Evolutionary conservation across 2,329 filamentous ascomycete species (phyloP).

Genomic region (Nemania diffusa): DNA sequence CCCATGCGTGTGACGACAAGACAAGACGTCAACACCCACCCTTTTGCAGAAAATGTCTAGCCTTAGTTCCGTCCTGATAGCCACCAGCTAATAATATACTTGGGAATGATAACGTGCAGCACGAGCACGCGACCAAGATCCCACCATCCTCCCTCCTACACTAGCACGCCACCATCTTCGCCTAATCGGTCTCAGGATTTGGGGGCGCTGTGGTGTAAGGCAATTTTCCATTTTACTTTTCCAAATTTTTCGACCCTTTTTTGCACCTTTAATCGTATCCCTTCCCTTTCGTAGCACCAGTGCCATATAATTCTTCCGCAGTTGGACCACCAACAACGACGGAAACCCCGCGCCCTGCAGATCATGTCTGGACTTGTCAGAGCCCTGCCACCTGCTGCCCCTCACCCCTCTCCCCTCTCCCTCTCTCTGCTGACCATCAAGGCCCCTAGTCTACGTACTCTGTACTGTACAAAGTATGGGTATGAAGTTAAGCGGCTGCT

Average conservation of each 20-base stretch:
- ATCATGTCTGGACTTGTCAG: conserved; percentile 26
- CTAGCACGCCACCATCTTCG: conserved; percentile 18
- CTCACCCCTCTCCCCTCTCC: not conserved
- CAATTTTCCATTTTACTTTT: conserved; percentile 7
- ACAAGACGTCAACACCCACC: conserved; percentile 22
- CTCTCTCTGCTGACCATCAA: conserved; percentile 15
- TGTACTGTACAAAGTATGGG: too few species aligned
- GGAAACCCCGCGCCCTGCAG: conserved; percentile 23
- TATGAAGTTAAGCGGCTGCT: conserved; percentile 1
- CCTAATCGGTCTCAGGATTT: conserved; percentile 19
- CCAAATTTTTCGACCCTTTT: too few species aligned
- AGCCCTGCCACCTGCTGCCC: conserved; percentile 3
- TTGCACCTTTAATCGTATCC: not conserved
- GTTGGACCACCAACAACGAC: not conserved
- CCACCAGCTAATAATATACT: conserved; percentile 13
- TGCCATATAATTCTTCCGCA: not conserved
- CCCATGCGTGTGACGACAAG: conserved; percentile 8
- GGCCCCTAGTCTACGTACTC: not conserved
- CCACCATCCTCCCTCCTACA: conserved; percentile 24
- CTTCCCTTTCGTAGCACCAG: not conserved
- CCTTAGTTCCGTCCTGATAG: conserved; percentile 1
- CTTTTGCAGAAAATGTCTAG: conserved; percentile 7
- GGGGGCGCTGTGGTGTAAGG: not conserved
- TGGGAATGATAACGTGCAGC: conserved; percentile 26
- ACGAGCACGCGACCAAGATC: conserved; percentile 35